A percentile compares a stretch with the other conserved stretches of the same genome.
These are phyloP conservation scores for Aspergillus aculeatus DNA, from an alignment of 2,329 filamentous ascomycete species.

Conservation along the genomic window DNA sequence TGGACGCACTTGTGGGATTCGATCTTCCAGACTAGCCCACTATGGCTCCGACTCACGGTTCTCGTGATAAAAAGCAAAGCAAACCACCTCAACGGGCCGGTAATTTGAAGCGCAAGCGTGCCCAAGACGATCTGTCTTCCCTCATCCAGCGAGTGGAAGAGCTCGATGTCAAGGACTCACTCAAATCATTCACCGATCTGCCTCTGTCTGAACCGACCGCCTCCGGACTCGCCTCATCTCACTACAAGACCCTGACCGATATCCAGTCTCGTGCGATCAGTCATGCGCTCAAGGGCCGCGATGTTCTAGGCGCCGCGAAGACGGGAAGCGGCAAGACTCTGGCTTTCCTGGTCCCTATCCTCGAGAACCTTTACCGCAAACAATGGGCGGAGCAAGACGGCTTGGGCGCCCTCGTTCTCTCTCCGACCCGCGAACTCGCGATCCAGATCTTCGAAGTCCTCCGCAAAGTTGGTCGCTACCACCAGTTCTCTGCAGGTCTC, in stretches of 20 bases:
- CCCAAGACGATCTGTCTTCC: constrained; percentile 43
- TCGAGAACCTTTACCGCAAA: constrained; percentile 86
- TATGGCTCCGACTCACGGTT: constrained; percentile 35
- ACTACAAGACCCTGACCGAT: constrained; percentile 88
- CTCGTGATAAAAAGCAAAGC: constrained; percentile 29
- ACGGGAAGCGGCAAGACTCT: constrained; percentile 95
- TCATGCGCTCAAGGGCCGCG: constrained; percentile 76
- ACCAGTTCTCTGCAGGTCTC: constrained; percentile 86
- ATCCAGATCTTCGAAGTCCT: constrained; percentile 97
- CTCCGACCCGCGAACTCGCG: constrained; percentile 89
- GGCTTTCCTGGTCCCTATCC: constrained; percentile 84
- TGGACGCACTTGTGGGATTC: neutral
- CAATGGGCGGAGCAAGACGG: constrained; percentile 91
- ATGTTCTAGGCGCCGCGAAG: constrained; percentile 92
- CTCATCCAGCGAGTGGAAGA: constrained; percentile 46
- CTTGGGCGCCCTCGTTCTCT: constrained; percentile 86
- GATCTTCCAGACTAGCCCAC: constrained; percentile 11
- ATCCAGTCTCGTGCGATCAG: constrained; percentile 90
- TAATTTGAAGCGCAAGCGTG: constrained; percentile 48
- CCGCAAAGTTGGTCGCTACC: constrained; percentile 82
- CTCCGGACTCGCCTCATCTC: constrained; percentile 75
- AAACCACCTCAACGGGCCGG: constrained; percentile 30
- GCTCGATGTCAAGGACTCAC: constrained; percentile 48
- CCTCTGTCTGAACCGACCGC: constrained; percentile 80
- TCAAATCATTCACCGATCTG: constrained; percentile 74